Evolutionary conservation across 192 early-diverging fungal genomes (phyloP), one percentile per base, ranked within the genome.

Genomic region (Coemansia sp.): DNA sequence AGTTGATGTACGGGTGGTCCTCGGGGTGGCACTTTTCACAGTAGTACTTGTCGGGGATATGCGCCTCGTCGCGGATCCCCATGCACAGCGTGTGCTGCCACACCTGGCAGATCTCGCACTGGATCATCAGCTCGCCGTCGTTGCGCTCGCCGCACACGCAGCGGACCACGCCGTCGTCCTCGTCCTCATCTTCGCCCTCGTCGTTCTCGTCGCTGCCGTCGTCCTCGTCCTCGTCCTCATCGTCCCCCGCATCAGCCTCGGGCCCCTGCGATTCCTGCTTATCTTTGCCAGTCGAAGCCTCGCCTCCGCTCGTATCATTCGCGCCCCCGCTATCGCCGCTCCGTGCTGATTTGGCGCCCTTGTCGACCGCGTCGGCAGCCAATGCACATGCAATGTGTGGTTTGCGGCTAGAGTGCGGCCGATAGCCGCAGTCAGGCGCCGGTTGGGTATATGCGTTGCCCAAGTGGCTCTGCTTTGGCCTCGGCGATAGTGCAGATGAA

Each of bases 31-130:
- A 97, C 40, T 86, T 84, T 56, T 97, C 93, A 77, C 95, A 97
- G 51, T 89, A 97, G 73, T 97, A 97, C 56, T 93, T 85, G 57
- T 94, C 91, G 11, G 92, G 92, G 35, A 91, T 86, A 21, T 90
- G 86, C 43, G 86, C 80, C 51, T 86, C 84, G 67, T 82, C 73
- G 54, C 82, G 82, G 49, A 97, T 67, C 51, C 89, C 88, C 67
- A 97, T 88, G 76, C 95, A 97, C n/a, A 89, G 84, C 51, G 89
- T 89, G 66, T 97, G 95, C 71, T 97, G 95, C 95, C 95, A 97
- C 5, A 93, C 91, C 48, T 87, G 81, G 79, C 95, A 97, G 6
- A 84, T 82, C 62, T 97, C 95, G 78, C 95, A 97, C 70, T 97
- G 92, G 29, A 97, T 91, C 95, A 94, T 94, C 54, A 88, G 77